phyloP scores from a whole-genome alignment of 1,139 yeast species.

The Pichia sp. region DNA sequence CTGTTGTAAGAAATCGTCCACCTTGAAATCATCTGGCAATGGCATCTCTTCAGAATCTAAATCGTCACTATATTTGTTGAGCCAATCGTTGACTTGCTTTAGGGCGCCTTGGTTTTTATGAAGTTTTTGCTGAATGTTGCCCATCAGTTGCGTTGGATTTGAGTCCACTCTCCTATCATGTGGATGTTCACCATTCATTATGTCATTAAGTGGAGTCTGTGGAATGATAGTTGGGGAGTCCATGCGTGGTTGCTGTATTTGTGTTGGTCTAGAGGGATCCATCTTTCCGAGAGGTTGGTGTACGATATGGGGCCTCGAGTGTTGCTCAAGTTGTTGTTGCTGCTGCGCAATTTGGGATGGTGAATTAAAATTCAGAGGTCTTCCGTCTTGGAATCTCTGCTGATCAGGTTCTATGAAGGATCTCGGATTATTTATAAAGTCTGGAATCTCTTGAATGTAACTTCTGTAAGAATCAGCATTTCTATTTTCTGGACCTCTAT shows the following conservation, averaged over 20 bases:
- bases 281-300: too few species aligned
- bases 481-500: constrained; percentile 26
- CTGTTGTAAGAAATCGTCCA: constrained; percentile 28
- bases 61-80: constrained; percentile 31
- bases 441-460: constrained; percentile 6
- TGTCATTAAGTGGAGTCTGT: too few species aligned
- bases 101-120: constrained; percentile 47
- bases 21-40: constrained; percentile 23
- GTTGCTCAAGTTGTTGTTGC: background rate
- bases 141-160: constrained; percentile 18
- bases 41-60: constrained; percentile 14
- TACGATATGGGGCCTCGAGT: too few species aligned
- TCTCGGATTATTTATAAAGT: constrained; percentile 7
- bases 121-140: constrained; percentile 30
- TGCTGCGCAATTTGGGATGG: background rate
- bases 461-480: constrained; percentile 12
- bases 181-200: too few species aligned
- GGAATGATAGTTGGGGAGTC: too few species aligned
- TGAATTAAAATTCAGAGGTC: constrained; percentile 2
- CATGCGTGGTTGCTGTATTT: too few species aligned
- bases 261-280: too few species aligned
- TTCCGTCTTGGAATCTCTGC: background rate
- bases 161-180: too few species aligned
- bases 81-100: constrained; percentile 55
- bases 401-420: background rate